phyloP scores from a whole-genome alignment of 1,139 yeast species.

The Lodderomyces pseudojiufengensis region DNA sequence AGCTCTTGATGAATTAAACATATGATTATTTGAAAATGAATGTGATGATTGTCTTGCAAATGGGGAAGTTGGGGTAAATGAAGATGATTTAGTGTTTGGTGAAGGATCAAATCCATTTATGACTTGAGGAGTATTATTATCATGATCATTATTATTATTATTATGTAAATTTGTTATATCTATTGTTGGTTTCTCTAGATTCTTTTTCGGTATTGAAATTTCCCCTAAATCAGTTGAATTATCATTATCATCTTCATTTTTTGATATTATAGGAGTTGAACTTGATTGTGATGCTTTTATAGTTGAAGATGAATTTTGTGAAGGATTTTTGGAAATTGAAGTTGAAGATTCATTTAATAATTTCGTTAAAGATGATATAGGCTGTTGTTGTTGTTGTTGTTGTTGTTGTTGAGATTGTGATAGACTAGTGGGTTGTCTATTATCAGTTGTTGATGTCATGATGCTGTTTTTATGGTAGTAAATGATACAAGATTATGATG shows the following conservation, averaged over 20 bases:
- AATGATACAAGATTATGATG: too few species aligned
- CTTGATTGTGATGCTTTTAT: slow-evolving; percentile 16
- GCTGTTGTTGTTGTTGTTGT: slow-evolving; percentile 13
- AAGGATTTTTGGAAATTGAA: slow-evolving; percentile 9
- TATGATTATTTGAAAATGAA: slow-evolving; percentile 11
- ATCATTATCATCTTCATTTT: slow-evolving; percentile 14
- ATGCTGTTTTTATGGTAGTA: too few species aligned
- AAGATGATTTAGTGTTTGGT: slow-evolving; percentile 11
- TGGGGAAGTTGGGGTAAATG: slow-evolving; percentile 19
- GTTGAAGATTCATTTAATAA: slow-evolving; percentile 39
- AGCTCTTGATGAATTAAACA: slow-evolving; percentile 9
- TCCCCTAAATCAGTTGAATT: too few species aligned
- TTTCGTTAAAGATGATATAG: slow-evolving; percentile 40
- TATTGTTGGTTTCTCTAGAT: too few species aligned
- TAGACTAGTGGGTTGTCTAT: background rate
- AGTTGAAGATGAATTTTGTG: background rate
- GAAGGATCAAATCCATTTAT: slow-evolving; percentile 21
- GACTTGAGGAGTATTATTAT: slow-evolving; percentile 11
- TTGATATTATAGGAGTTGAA: slow-evolving; percentile 24
- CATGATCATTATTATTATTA: too few species aligned
- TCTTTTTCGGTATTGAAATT: too few species aligned
- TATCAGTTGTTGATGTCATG: slow-evolving; percentile 4
- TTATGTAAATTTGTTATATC: too few species aligned
- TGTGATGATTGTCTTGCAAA: slow-evolving; percentile 12
- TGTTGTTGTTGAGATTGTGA: slow-evolving; percentile 3